These are phyloP conservation scores for Metschnikowia anglica DNA, from an alignment of 805 yeast species.

Conservation along the genomic window DNA sequence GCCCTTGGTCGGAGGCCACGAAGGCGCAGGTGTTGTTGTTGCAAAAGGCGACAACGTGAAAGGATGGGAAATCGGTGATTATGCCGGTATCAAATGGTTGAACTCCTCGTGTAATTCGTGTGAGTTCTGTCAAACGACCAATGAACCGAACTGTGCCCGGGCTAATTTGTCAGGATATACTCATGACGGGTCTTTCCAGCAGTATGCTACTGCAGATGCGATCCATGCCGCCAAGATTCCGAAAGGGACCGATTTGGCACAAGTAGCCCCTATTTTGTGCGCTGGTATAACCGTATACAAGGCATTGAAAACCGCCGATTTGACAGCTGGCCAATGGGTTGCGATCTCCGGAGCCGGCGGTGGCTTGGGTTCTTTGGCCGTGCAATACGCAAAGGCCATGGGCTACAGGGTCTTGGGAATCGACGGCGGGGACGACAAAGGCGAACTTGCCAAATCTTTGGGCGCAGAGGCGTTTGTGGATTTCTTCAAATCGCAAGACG, in stretches of 20 bases:
- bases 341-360: constrained; percentile 80
- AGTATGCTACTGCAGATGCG: constrained; percentile 86
- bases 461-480: constrained; percentile 32
- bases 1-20: constrained; percentile 86
- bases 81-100: constrained; percentile 83
- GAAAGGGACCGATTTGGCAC: constrained; percentile 69
- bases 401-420: constrained; percentile 70
- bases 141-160: constrained; percentile 68
- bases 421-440: constrained; percentile 69
- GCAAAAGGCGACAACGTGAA: constrained; percentile 68
- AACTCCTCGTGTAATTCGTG: constrained; percentile 75
- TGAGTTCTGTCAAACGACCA: constrained; percentile 66
- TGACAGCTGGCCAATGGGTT: constrained; percentile 71
- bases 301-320: constrained; percentile 77
- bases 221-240: constrained; percentile 83
- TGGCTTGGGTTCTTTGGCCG: constrained; percentile 72
- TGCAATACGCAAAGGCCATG: constrained; percentile 77
- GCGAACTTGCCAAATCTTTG: constrained; percentile 38
- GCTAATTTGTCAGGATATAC: constrained; percentile 78
- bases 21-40: constrained; percentile 85
- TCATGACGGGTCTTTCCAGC: constrained; percentile 89
- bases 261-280: constrained; percentile 78
- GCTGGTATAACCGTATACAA: constrained; percentile 92
- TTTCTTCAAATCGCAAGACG: constrained; percentile 45
- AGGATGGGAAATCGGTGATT: constrained; percentile 75